Conservation (phyloP, 345 rosid genomes). For the Arabidopsis thaliana region DNA sequence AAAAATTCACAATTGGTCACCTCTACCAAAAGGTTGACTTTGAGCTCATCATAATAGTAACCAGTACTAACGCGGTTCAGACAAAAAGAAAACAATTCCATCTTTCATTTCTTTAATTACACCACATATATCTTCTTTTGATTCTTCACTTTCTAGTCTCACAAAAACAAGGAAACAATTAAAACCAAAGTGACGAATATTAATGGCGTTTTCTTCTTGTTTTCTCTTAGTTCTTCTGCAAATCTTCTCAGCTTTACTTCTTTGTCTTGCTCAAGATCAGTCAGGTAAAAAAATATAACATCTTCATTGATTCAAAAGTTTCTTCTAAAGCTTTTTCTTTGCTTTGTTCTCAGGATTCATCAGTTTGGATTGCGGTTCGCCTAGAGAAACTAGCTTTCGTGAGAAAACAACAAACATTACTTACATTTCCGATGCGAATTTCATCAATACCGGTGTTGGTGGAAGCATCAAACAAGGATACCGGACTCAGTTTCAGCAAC, state of each 20-base stretch:
- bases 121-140: slow-evolving; percentile 23
- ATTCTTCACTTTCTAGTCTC: slow-evolving; percentile 27
- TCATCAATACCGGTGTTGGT: slow-evolving; percentile 44
- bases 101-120: slow-evolving; percentile 19
- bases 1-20: slow-evolving; percentile 36
- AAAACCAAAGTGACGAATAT: slow-evolving; percentile 15
- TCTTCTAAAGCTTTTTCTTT: not conserved
- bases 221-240: slow-evolving; percentile 33
- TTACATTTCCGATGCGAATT: slow-evolving; percentile 49
- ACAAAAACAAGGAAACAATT: not conserved
- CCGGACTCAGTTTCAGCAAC: slow-evolving; percentile 15
- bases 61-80: slow-evolving; percentile 39
- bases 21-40: slow-evolving; percentile 40
- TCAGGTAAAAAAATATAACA: slow-evolving; percentile 40
- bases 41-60: slow-evolving; percentile 38
- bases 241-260: slow-evolving; percentile 23
- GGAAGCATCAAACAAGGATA: slow-evolving; percentile 29
- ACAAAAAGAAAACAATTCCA: slow-evolving; percentile 20
- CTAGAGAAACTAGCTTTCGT: slow-evolving; percentile 24
- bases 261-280: slow-evolving; percentile 48
- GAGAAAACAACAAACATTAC: slow-evolving; percentile 43
- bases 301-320: not conserved
- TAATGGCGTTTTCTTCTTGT: slow-evolving; percentile 42
- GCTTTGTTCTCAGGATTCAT: slow-evolving; percentile 46
- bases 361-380: slow-evolving; percentile 59